phyloP scores from a whole-genome alignment of 2,329 filamentous ascomycete genomes.

The Ascochyta rabiei region DNA sequence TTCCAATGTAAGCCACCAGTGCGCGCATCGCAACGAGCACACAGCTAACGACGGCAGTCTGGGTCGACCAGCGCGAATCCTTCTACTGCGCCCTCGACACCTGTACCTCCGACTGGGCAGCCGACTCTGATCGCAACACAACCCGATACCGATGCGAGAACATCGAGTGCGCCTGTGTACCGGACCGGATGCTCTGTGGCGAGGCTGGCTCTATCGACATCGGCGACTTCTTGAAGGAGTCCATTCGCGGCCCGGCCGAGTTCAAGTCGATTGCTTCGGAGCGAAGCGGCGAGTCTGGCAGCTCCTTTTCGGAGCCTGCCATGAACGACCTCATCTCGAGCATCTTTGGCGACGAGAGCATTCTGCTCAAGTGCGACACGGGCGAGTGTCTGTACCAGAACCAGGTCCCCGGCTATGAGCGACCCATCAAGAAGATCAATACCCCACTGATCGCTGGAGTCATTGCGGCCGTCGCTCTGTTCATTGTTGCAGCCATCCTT shows the following conservation, averaged over 20 bases:
- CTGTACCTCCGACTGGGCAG: constrained; percentile 75
- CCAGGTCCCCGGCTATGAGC: constrained; percentile 87
- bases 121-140: constrained; percentile 73
- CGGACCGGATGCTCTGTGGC: constrained; percentile 91
- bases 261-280: constrained; percentile 72
- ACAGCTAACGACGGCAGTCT: constrained; percentile 65
- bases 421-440: constrained; percentile 92
- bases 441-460: constrained; percentile 93
- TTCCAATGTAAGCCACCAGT: constrained; percentile 78
- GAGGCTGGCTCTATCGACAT: constrained; percentile 91
- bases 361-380: constrained; percentile 78
- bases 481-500: constrained; percentile 85
- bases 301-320: constrained; percentile 85
- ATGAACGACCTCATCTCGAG: constrained; percentile 90
- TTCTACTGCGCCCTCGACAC: constrained; percentile 92
- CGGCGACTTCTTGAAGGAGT: constrained; percentile 80
- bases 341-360: constrained; percentile 91
- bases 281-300: constrained; percentile 68
- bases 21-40: background rate
- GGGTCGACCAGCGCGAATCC: constrained; percentile 91
- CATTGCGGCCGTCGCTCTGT: constrained; percentile 84
- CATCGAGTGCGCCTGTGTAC: constrained; percentile 85
- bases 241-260: constrained; percentile 84
- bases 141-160: constrained; percentile 86
- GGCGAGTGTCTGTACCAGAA: constrained; percentile 95